Evolutionary conservation across 768 basidiomycete species (phyloP).

Genomic region (Suillus subaureus): DNA sequence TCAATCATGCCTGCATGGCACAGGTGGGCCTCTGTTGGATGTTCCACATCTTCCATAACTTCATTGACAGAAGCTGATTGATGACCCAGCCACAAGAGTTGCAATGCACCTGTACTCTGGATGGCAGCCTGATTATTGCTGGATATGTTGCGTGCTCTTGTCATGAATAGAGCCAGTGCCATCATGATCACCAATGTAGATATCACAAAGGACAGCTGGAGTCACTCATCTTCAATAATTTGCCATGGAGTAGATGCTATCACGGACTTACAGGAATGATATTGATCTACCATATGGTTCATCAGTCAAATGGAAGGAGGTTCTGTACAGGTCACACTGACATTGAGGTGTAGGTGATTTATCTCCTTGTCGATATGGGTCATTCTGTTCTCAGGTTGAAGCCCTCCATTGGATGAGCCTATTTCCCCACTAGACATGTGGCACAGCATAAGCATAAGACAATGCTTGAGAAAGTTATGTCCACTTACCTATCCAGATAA

Average conservation of each 20-base stretch:
- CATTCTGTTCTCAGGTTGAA: neutral
- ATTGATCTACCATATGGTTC: conserved; percentile 3
- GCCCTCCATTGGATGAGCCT: neutral
- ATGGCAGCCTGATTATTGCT: neutral
- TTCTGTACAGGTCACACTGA: neutral
- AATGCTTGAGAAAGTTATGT: neutral
- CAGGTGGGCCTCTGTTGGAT: conserved; percentile 3
- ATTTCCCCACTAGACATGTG: neutral
- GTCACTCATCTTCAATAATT: neutral
- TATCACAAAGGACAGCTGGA: conserved; percentile 4
- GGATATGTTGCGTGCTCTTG: neutral
- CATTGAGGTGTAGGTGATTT: neutral
- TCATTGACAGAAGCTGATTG: neutral
- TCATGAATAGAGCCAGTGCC: neutral
- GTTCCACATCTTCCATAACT: neutral
- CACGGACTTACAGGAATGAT: conserved; percentile 5
- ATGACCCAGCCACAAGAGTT: conserved; percentile 6
- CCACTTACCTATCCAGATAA: conserved; percentile 1
- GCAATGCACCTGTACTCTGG: neutral
- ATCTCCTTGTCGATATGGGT: neutral
- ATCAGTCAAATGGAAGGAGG: neutral
- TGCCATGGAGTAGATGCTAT: neutral
- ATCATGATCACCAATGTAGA: conserved; percentile 6
- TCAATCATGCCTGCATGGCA: conserved; percentile 6
- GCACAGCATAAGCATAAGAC: neutral